Evolutionary conservation across 2,329 filamentous ascomycete genomes (phyloP), one percentile per base, ranked within the genome.

Genomic region (Aspergillus novoparasiticus): DNA sequence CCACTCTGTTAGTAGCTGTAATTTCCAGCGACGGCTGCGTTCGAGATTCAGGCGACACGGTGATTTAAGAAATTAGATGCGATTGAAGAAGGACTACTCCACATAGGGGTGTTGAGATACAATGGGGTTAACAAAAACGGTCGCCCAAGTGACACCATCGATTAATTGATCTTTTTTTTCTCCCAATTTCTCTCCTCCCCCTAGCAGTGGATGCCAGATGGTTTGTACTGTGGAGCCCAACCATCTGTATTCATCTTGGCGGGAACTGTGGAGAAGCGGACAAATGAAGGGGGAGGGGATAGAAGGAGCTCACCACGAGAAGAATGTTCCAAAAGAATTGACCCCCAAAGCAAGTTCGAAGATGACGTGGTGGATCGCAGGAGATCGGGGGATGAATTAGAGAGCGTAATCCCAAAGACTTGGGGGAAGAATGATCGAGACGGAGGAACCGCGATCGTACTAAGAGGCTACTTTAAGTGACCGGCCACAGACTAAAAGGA

Each of bases 221-320:
- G 63, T 58, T 64, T 62, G 64, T 59, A 64, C 12, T 54, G 73
- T 75, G 73, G 73, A 75, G 73, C 70, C 69, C 60, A 65, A 65
- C 62, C 58, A 57, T 56, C 53, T 63, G 58, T 64, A 61, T 66
- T 68, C 63, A 62, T 63, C 59, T 71, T 71, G 70, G 69, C 70
- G 66, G 68, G 64, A 73, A 73, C 66, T 69, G 72, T 72, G 72
- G 73, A 72, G 69, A 71, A 73, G 39, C 46, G 46, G 56, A 63
- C 28, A 36, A 61, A 66, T 54, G 54, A 63, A 63, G 58, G 64
- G 57, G 66, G 66, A 61, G 65, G 59, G 59, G 60, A 46, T 41
- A 54, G 41, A 46, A 57, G 54, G 55, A 62, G 53, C 64, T 63
- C 63, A 66, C 62, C 64, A 39, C 50, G 34, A 34, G 45, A 55